These are phyloP conservation scores for Lecanicillium sp. DNA, from an alignment of 2,329 filamentous ascomycete genomes.

Conservation along the genomic window DNA sequence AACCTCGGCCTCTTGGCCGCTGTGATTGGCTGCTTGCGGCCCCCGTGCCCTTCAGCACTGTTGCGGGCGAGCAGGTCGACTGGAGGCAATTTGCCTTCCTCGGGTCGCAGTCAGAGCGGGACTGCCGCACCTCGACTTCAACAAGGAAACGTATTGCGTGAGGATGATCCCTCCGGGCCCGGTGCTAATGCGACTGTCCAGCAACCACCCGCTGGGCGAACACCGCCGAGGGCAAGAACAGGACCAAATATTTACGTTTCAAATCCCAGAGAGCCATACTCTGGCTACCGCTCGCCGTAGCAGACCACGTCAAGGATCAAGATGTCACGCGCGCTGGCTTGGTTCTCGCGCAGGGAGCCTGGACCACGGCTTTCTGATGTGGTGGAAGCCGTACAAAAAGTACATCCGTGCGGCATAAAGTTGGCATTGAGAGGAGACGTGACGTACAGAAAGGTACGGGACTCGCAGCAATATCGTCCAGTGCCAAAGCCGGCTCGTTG, in stretches of 20 bases:
- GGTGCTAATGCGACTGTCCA: neutral
- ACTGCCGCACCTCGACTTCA: neutral
- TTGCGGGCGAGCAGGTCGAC: too few relatives aligned
- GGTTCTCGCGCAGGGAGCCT: too few relatives aligned
- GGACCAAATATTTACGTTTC: neutral
- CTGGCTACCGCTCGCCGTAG: too few relatives aligned
- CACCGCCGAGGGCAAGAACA: neutral
- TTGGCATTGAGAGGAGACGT: too few relatives aligned
- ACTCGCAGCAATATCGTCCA: neutral
- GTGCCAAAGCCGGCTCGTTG: neutral
- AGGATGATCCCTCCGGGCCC: neutral
- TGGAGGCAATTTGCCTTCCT: too few relatives aligned
- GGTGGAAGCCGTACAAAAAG: neutral
- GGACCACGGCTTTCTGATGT: too few relatives aligned
- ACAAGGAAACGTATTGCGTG: neutral
- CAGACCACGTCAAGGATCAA: too few relatives aligned
- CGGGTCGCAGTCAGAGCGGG: conserved; percentile 6
- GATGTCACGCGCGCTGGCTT: too few relatives aligned
- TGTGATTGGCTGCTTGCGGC: neutral
- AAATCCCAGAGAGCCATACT: too few relatives aligned
- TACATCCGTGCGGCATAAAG: too few relatives aligned
- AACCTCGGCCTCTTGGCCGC: neutral
- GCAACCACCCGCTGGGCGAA: neutral
- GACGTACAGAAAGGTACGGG: too few relatives aligned
- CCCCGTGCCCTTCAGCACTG: neutral